phyloP scores from a whole-genome alignment of 805 yeast species.

The Teunomyces lycoperdinae region DNA sequence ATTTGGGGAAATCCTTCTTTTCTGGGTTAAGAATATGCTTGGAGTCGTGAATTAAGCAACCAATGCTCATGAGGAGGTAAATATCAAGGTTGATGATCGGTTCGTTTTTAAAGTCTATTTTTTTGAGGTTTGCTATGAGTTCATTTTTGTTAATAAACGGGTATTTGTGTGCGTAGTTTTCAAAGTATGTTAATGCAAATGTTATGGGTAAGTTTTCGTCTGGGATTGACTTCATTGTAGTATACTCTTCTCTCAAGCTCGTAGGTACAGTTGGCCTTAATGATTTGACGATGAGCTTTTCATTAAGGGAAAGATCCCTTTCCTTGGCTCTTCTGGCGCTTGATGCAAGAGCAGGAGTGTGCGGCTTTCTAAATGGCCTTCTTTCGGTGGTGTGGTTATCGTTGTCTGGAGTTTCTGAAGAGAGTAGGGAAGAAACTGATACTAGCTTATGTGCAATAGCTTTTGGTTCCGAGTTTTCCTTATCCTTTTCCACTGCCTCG shows the following conservation, averaged over 20 bases:
- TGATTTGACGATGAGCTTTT: constrained; percentile 4
- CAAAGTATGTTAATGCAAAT: constrained; percentile 34
- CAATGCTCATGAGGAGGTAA: constrained; percentile 38
- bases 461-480: background rate
- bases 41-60: constrained; percentile 36
- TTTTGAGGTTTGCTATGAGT: constrained; percentile 20
- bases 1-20: constrained; percentile 18
- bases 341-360: constrained; percentile 6
- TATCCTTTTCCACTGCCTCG: constrained; percentile 2
- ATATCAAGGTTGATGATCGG: constrained; percentile 36
- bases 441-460: constrained; percentile 18
- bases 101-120: constrained; percentile 32
- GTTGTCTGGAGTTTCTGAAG: constrained; percentile 11
- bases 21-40: constrained; percentile 15
- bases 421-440: constrained; percentile 20
- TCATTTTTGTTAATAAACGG: constrained; percentile 30
- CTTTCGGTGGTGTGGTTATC: background rate
- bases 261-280: constrained; percentile 2
- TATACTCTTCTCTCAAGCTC: constrained; percentile 29
- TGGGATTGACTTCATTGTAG: constrained; percentile 32
- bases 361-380: constrained; percentile 4
- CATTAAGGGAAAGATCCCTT: constrained; percentile 2
- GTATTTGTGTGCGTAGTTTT: constrained; percentile 33
- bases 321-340: constrained; percentile 9
- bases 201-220: constrained; percentile 27